These are phyloP conservation scores for Phytopythium sindhum DNA, from an alignment of 352 stramenopile genomes.

Conservation along the genomic window DNA sequence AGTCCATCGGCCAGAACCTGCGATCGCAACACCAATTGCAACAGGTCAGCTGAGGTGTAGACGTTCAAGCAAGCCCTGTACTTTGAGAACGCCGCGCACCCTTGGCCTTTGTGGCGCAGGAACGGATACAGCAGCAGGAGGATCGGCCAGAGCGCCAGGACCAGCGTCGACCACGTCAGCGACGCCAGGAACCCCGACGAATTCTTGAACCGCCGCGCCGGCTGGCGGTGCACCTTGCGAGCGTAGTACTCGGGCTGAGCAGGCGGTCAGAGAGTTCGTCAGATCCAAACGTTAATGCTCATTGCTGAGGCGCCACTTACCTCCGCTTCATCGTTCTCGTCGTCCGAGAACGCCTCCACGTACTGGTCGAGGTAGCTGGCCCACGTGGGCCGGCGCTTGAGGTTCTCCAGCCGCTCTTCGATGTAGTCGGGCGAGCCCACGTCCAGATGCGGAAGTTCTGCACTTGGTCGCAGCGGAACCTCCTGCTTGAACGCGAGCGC, in stretches of 20 bases:
- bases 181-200: conserved; percentile 41
- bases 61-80: not conserved
- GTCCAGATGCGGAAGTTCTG: conserved; percentile 45
- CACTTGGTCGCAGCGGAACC: not conserved
- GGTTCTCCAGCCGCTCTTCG: conserved; percentile 81
- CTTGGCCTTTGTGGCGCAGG: conserved; percentile 43
- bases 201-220: not conserved
- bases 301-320: not conserved
- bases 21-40: not conserved
- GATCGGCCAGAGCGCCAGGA: conserved; percentile 48
- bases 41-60: conserved; percentile 5
- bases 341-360: conserved; percentile 49
- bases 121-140: conserved; percentile 54
- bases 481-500: not conserved
- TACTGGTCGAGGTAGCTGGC: conserved; percentile 69
- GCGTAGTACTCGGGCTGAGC: conserved; percentile 1
- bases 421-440: conserved; percentile 81
- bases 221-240: not conserved
- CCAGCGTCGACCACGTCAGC: conserved; percentile 50
- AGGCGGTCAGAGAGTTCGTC: not conserved
- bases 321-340: conserved; percentile 28
- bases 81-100: conserved; percentile 25
- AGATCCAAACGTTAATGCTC: not conserved
- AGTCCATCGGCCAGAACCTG: conserved; percentile 73
- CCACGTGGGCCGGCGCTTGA: conserved; percentile 72